Base-by-base conservation (phyloP, 371 early-diverging fungal genomes). In the Haplosporangium sp. region DNA sequence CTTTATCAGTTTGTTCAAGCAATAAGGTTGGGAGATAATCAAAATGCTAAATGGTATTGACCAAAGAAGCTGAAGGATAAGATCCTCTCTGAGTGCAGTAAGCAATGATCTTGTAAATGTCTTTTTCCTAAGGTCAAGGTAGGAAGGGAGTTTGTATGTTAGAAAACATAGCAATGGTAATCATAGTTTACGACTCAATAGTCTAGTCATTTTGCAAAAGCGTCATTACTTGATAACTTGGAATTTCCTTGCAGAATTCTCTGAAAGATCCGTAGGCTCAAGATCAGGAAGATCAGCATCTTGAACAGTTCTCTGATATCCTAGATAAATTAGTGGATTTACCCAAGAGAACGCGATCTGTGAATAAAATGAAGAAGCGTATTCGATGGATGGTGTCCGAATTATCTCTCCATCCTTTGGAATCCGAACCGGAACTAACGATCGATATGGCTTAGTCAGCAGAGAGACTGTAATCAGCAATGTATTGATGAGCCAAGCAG, bases 1-100 rank as follows among this genome's bases (percentile, higher is more conserved):
- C 42, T 83, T 84, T 74, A 90, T 74, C 39, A 90, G 86, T 67
- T 77, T 84, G 84, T 90, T 88, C 19, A 90, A 71, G 59, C 84
- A 90, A 34, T 73, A 84, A 4, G 90, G 90, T 13, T 87, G 85
- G 15, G 86, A 86, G 70, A 86, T 84, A 61, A 87, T 71, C 44
- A 83, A 48, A 6, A 86, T 27, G 52, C 84, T 81, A 84, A 84
- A 87, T 10, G 85, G 84, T 34, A 88, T 50, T 20, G 86, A 63
- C 67, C 86, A 90, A 4, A 78, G 44, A 53, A 82, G 66, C 63
- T 88, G 88, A 5, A 65, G 11, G 19, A 82, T 61, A 37, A 88
- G 55, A 5, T 84, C 79, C 44, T 70, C 11, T n/a, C 74, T 59
- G 61, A 85, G 85, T 1, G 87, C 69, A 17, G 64, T 56, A 10